Percentiles rank a stretch among this genome's conserved stretches.
phyloP scores from a whole-genome alignment of 352 stramenopile genomes.

The Globisporangium okanoganense region DNA sequence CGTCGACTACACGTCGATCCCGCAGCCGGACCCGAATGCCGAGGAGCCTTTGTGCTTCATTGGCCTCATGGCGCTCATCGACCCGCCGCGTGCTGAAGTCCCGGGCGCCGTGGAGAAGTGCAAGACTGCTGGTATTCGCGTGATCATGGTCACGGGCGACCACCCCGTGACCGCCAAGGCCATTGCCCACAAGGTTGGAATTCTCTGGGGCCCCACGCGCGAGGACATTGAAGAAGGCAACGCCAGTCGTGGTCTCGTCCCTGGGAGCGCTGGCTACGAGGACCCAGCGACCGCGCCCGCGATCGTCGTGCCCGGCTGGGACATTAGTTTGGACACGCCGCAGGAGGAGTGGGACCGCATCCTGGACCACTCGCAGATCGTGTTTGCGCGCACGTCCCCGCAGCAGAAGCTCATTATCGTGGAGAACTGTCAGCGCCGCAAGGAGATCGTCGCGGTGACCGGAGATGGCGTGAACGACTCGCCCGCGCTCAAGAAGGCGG shows the following conservation, averaged over 20 bases:
- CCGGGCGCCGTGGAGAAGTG: conserved; percentile 87
- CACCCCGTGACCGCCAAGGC: conserved; percentile 92
- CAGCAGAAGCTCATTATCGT: conserved; percentile 96
- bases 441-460: conserved; percentile 93
- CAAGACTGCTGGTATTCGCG: conserved; percentile 90
- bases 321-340: conserved; percentile 70
- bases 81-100: conserved; percentile 91
- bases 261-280: conserved; percentile 65
- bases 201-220: conserved; percentile 86
- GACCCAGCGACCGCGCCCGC: conserved; percentile 71
- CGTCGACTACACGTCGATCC: conserved; percentile 36
- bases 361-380: conserved; percentile 85
- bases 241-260: conserved; percentile 37
- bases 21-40: conserved; percentile 58
- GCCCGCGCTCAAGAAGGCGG: conserved; percentile 94
- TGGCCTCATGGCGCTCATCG: conserved; percentile 95
- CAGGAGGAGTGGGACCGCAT: conserved; percentile 87
- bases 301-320: conserved; percentile 83
- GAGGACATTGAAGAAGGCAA: conserved; percentile 86
- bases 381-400: conserved; percentile 95
- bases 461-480: conserved; percentile 98
- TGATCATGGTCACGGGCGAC: conserved; percentile 95
- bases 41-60: conserved; percentile 88
- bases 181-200: conserved; percentile 93
- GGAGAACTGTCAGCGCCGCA: conserved; percentile 79